Evolutionary conservation across 2,329 filamentous ascomycete genomes (phyloP), one percentile per base, ranked within the genome.

Genomic region (Hypoxylon sp.): DNA sequence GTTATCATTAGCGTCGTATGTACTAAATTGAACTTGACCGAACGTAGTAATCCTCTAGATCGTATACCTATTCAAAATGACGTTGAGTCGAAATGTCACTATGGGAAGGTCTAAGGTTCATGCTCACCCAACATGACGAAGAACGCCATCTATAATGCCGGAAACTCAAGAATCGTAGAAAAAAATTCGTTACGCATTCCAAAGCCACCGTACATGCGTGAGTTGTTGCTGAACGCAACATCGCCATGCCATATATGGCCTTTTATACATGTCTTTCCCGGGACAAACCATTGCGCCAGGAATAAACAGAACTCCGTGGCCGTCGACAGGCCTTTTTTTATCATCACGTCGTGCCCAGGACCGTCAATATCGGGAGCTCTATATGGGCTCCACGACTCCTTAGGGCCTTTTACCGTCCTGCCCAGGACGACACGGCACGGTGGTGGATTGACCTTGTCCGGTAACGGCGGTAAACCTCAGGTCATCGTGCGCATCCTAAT

Each of bases 221-320:
- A 57, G 61, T 34, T 67, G 63, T 60, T 57, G 45, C 56, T 48
- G 56, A 49, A 68, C 50, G 65, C 63, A 58, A 67, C 56, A 48
- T 30, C 57, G 62, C n/a, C 41, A 23, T 30, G 34, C 60, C 13
- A 21, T 30, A 2, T 11, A 38, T 58, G 74, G 78, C 76, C 74
- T 77, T 80, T 79, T 77, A 30, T 30, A 70, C 23, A 67, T 53
- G 75, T 80, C 79, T 34, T 79, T 73, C 77, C 75, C 68, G 78
- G 77, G 77, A 79, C 77, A 64, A 73, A 52, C n/a, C 65, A 73
- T 63, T 19, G 52, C 21, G 62, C 63, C 65, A 53, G 60, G 66
- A 63, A 58, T 34, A 48, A 62, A 49, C 48, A 57, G 53, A 63
- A 55, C n/a, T 41, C 62, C 61, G 32, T 67, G 60, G 65, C 48